Evolutionary conservation across 164 flowering plant species (phyloP).

Genomic region (Aristolochia fimbriata): DNA sequence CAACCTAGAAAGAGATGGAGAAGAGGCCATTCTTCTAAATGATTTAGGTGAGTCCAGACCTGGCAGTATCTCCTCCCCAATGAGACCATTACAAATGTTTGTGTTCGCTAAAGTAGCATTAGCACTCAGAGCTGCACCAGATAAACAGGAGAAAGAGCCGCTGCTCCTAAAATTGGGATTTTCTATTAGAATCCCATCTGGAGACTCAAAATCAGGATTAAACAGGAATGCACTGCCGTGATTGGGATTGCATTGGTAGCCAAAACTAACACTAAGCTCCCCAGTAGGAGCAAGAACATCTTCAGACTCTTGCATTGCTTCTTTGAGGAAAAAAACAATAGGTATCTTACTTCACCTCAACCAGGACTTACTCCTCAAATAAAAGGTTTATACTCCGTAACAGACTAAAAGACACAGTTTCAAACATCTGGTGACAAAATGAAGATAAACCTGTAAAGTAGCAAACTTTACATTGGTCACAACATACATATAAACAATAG

Average conservation of each 20-base stretch:
- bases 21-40: slow-evolving; percentile 20
- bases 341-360: slow-evolving; percentile 3
- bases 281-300: slow-evolving; percentile 7
- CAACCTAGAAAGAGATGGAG: slow-evolving; percentile 24
- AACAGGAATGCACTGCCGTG: slow-evolving; percentile 3
- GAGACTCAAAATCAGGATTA: slow-evolving; percentile 9
- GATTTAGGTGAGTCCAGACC: slow-evolving; percentile 23
- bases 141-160: slow-evolving; percentile 24
- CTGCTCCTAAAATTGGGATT: slow-evolving; percentile 10
- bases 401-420: slow-evolving; percentile 10
- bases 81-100: slow-evolving; percentile 21
- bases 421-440: slow-evolving; percentile 7
- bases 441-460: slow-evolving; percentile 9
- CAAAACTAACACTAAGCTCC: slow-evolving; percentile 26
- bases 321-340: neutral
- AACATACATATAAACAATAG: no score
- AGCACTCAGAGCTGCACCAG: slow-evolving; percentile 27
- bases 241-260: slow-evolving; percentile 17
- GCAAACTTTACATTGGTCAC: neutral
- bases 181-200: slow-evolving; percentile 6
- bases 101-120: slow-evolving; percentile 29
- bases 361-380: slow-evolving; percentile 6
- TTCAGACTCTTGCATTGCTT: slow-evolving; percentile 10
- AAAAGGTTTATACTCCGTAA: slow-evolving; percentile 1
- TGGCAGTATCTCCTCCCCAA: slow-evolving; percentile 26